These are phyloP conservation scores for Lablab purpureus DNA, from an alignment of 306 rosid genomes.

Conservation along the genomic window DNA sequence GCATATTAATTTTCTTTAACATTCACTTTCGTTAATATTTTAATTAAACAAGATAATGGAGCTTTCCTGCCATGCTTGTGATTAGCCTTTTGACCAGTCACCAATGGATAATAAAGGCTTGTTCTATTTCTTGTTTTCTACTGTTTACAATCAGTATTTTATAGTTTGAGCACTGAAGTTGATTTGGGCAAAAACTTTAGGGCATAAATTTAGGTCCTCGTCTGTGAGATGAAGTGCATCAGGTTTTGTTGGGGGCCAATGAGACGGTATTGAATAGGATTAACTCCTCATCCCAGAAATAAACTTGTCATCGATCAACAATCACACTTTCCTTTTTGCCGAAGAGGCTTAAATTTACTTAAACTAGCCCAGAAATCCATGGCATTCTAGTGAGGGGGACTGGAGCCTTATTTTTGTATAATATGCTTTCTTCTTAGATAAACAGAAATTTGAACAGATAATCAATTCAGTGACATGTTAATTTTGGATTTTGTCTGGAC, in stretches of 20 bases:
- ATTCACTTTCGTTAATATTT: not conserved
- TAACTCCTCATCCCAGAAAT: not conserved
- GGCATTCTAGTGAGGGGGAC: not conserved
- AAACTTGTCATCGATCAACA: not conserved
- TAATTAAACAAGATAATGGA: not conserved
- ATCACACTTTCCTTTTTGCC: not conserved
- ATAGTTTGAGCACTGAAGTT: not conserved
- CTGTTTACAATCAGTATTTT: not conserved
- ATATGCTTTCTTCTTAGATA: not conserved
- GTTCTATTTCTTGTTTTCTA: not conserved
- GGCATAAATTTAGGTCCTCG: too few relatives aligned
- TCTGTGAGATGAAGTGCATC: too few relatives aligned
- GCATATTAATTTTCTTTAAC: conserved; percentile 3
- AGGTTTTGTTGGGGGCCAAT: too few relatives aligned
- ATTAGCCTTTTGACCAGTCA: not conserved
- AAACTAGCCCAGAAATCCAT: not conserved
- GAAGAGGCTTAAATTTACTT: not conserved
- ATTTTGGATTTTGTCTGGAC: not conserved
- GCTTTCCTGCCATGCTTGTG: conserved; percentile 4
- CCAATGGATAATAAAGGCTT: not conserved
- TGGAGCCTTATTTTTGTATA: not conserved
- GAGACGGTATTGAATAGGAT: not conserved
- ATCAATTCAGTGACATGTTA: too few relatives aligned
- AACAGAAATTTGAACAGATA: not conserved
- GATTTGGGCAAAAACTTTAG: not conserved